A percentile compares a stretch with the other conserved stretches of the same genome.
These are phyloP conservation scores for Rhodotorula sp. DNA, from an alignment of 1,284 basidiomycete genomes.

Conservation along the genomic window DNA sequence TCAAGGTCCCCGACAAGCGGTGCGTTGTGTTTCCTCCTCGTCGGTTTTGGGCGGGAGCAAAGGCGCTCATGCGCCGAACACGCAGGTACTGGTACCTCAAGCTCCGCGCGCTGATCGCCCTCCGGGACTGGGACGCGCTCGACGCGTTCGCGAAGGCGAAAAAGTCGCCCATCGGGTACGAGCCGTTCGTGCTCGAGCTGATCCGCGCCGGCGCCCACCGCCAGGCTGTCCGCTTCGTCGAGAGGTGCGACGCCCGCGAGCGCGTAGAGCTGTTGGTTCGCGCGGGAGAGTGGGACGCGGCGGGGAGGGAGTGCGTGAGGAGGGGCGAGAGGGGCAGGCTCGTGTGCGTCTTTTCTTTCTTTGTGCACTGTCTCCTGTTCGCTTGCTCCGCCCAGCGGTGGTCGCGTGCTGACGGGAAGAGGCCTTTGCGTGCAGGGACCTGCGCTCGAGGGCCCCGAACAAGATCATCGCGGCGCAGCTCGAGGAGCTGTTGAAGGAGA, in stretches of 20 bases:
- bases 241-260: constrained; percentile 77
- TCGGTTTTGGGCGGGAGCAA: too few relatives aligned
- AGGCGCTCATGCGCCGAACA: background rate
- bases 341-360: constrained; percentile 20
- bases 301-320: constrained; percentile 37
- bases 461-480: constrained; percentile 38
- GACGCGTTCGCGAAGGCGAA: constrained; percentile 80
- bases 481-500: constrained; percentile 29
- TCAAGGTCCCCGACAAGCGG: constrained; percentile 89
- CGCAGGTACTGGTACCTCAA: constrained; percentile 91
- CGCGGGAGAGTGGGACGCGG: constrained; percentile 55
- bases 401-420: too few relatives aligned
- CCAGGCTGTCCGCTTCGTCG: constrained; percentile 73
- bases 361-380: too few relatives aligned
- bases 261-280: constrained; percentile 81
- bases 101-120: constrained; percentile 73
- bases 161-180: constrained; percentile 92
- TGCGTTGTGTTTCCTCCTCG: constrained; percentile 49
- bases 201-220: constrained; percentile 68
- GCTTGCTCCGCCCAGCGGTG: too few relatives aligned
- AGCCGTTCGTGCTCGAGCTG: constrained; percentile 82
- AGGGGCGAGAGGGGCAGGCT: constrained; percentile 34
- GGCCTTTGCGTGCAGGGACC: constrained; percentile 23
- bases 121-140: constrained; percentile 77
- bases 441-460: constrained; percentile 35